Conservation (phyloP, 345 rosid species). For the Eucalyptus cladocalyx region DNA sequence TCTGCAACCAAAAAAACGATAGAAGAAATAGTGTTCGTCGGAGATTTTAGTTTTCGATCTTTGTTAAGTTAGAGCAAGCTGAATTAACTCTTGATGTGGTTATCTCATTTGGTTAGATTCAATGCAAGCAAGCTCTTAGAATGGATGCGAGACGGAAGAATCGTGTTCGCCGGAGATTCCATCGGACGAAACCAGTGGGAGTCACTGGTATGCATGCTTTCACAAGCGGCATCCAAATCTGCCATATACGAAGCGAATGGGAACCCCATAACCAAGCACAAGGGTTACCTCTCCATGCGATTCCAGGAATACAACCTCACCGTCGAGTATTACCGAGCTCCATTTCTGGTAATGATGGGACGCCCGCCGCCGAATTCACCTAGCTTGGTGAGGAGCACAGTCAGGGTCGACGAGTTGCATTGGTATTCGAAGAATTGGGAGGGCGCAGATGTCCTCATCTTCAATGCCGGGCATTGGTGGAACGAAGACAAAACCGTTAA, state of each 20-base stretch:
- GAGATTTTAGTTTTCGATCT: not conserved
- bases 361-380: constrained; percentile 39
- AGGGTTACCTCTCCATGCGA: constrained; percentile 62
- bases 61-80: not conserved
- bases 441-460: constrained; percentile 48
- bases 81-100: not conserved
- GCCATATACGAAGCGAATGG: constrained; percentile 51
- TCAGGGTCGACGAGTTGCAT: constrained; percentile 50
- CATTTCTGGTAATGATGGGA: constrained; percentile 40
- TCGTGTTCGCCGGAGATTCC: constrained; percentile 75
- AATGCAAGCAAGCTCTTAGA: constrained; percentile 55
- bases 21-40: not conserved
- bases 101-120: constrained; percentile 21
- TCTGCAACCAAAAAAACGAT: not conserved
- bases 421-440: constrained; percentile 50
- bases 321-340: constrained; percentile 64
- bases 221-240: constrained; percentile 46
- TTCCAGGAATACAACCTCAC: constrained; percentile 56
- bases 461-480: constrained; percentile 84
- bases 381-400: constrained; percentile 8
- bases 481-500: constrained; percentile 36
- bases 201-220: constrained; percentile 54
- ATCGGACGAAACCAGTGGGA: constrained; percentile 90
- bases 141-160: constrained; percentile 48
- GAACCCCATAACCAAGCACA: constrained; percentile 58